Conservation (phyloP, 1,284 basidiomycete genomes). For the Phylloboletellus chloephorus region DNA sequence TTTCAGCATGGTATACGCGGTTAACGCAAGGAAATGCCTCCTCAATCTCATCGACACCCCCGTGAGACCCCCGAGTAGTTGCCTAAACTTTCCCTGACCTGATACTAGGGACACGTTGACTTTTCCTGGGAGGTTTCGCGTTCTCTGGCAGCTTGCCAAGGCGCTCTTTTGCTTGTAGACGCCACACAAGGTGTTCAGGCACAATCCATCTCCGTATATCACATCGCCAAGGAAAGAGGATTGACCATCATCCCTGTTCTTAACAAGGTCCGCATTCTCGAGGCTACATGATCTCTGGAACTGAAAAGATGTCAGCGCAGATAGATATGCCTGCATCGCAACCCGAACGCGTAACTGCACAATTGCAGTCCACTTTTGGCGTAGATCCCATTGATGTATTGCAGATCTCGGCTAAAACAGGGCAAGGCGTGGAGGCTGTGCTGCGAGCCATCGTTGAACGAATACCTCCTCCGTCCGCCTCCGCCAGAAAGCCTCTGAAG, state of each 20-base stretch:
- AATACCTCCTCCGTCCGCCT: constrained; percentile 70
- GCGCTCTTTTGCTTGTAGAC: constrained; percentile 88
- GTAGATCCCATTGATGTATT: constrained; percentile 69
- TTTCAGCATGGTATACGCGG: constrained; percentile 69
- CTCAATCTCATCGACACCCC: constrained; percentile 98
- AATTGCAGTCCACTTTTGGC: constrained; percentile 80
- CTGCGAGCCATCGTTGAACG: constrained; percentile 77
- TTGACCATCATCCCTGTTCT: constrained; percentile 88
- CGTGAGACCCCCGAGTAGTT: constrained; percentile 36
- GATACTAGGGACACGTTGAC: constrained; percentile 81
- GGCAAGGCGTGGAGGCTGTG: constrained; percentile 72
- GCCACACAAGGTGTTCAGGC: constrained; percentile 98
- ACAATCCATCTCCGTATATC: constrained; percentile 94
- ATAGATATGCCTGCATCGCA: constrained; percentile 87
- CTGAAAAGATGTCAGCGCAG: constrained; percentile 34
- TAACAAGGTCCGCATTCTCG: constrained; percentile 68
- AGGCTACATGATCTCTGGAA: neutral
- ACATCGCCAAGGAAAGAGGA: constrained; percentile 79
- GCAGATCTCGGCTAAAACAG: constrained; percentile 90
- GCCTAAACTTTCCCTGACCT: constrained; percentile 9
- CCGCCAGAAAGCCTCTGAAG: constrained; percentile 55
- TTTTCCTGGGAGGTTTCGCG: constrained; percentile 96
- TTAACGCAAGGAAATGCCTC: constrained; percentile 57
- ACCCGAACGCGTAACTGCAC: constrained; percentile 72
- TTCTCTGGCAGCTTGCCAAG: constrained; percentile 90